These are phyloP conservation scores for Candida golubevii DNA, from an alignment of 805 yeast species.

Conservation along the genomic window DNA sequence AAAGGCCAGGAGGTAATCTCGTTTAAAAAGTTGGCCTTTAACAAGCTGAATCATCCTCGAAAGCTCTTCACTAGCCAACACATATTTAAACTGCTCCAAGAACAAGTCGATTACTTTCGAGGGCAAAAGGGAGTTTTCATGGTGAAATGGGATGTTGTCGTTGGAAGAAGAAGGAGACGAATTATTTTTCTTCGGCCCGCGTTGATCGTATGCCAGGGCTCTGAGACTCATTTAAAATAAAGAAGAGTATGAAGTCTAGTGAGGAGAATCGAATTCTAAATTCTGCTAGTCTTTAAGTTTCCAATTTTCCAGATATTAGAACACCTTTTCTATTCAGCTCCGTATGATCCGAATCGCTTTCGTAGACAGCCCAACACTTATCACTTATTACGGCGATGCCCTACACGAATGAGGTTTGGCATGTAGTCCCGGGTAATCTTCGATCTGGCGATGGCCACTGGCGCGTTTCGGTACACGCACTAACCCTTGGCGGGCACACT, in stretches of 20 bases:
- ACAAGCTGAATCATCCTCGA: constrained; percentile 57
- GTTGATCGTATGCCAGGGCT: constrained; percentile 7
- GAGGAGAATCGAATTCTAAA: too few species aligned
- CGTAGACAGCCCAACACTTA: too few species aligned
- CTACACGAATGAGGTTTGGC: constrained; percentile 1
- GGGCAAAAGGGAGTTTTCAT: constrained; percentile 31
- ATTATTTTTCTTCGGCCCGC: constrained; percentile 2
- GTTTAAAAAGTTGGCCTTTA: constrained; percentile 61
- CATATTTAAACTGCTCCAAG: constrained; percentile 27
- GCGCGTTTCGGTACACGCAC: constrained; percentile 5
- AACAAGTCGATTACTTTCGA: constrained; percentile 35
- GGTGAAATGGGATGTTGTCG: constrained; percentile 31
- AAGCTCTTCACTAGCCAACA: constrained; percentile 33
- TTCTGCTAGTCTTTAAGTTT: too few species aligned
- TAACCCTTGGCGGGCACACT: neutral
- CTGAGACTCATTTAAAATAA: constrained; percentile 3
- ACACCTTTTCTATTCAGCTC: too few species aligned
- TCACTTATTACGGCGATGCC: too few species aligned
- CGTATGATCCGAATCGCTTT: too few species aligned
- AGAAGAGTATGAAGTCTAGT: too few species aligned
- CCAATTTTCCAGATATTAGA: too few species aligned
- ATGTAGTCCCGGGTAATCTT: constrained; percentile 9
- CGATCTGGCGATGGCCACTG: too few species aligned
- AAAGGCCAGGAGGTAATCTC: constrained; percentile 72
- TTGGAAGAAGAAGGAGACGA: constrained; percentile 7